Evolutionary conservation across 345 rosid species (phyloP).

Genomic region (Euphorbia lathyris): DNA sequence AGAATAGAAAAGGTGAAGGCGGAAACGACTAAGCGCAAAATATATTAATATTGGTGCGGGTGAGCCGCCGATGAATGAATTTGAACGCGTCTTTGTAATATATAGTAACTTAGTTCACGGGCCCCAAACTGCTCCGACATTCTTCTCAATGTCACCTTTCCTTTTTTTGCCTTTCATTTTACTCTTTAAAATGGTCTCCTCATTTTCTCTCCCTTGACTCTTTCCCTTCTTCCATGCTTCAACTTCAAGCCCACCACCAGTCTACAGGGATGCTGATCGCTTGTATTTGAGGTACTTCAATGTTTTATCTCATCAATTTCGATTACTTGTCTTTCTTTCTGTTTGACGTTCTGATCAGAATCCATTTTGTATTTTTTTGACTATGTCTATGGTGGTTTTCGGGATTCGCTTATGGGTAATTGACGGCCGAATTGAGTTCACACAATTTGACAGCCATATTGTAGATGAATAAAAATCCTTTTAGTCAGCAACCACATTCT

Average conservation of each 20-base stretch:
- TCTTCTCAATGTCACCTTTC: not conserved
- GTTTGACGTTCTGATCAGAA: not conserved
- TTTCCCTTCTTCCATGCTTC: not conserved
- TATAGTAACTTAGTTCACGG: too few species aligned
- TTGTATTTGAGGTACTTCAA: not conserved
- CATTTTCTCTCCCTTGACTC: not conserved
- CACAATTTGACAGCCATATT: not conserved
- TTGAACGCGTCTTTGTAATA: too few species aligned
- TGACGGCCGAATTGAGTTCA: not conserved
- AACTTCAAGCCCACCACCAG: not conserved
- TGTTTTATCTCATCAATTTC: not conserved
- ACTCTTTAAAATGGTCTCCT: not conserved
- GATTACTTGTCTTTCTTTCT: not conserved
- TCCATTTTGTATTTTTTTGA: not conserved
- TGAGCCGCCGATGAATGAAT: too few species aligned
- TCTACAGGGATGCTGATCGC: not conserved
- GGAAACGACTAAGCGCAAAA: too few species aligned
- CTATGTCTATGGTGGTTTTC: not conserved
- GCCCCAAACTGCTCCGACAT: not conserved
- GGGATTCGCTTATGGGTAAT: not conserved
- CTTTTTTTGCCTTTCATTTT: too few species aligned
- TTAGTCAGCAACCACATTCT: not conserved
- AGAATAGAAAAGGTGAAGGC: too few species aligned
- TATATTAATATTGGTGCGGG: too few species aligned
- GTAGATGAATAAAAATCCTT: not conserved